Evolutionary conservation across 148 eudicot genomes (phyloP), one percentile per base, ranked within the genome.

Genomic region (Rhododendron simsii): DNA sequence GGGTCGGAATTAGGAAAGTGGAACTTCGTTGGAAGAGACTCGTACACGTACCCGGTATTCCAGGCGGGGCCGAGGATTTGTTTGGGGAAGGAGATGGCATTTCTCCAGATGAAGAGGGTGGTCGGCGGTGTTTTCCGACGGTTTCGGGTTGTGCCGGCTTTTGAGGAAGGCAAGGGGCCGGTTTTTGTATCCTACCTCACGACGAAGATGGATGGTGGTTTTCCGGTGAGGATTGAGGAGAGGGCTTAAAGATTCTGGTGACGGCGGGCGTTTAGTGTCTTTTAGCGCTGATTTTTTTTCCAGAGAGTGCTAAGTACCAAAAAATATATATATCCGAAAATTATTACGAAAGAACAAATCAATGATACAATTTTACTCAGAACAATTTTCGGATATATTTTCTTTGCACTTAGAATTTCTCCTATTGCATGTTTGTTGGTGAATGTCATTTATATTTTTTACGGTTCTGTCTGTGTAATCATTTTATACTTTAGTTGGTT

Each of bases 1-100:
- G 75, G 2, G 33, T 33, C 2, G 55, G 55, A 51, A 5, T 44
- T 30, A 2, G 85, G 86, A 4, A 75, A 59, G 76, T 41, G 71
- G 75, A 87, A 15, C 16, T 88, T 82, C 5, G 61, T 69, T 26
- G 71, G 63, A 30, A 78, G 51, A 65, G 87, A 88, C 37, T 53
- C 84, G 3, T 88, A 82, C 79, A n/a, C 21, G 12, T 86, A 84
- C 73, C 86, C 88, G 5, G 89, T 89, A 41, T 89, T 89, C 69
- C 86, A 86, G 6, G 90, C 90, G 0, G 88, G 88, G 10, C 90
- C 90, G 1, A 84, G 90, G 85, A 30, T 87, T 30, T 86, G 88
- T 67, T 37, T 89, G 16, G 90, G 90, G 15, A 89, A 87, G 87
- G 90, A 89, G 83, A 89, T 89, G 90, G 88, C 88, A 4, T 86